These are phyloP conservation scores for Calocybe gangraenosa DNA, from an alignment of 768 basidiomycete genomes.

Conservation along the genomic window DNA sequence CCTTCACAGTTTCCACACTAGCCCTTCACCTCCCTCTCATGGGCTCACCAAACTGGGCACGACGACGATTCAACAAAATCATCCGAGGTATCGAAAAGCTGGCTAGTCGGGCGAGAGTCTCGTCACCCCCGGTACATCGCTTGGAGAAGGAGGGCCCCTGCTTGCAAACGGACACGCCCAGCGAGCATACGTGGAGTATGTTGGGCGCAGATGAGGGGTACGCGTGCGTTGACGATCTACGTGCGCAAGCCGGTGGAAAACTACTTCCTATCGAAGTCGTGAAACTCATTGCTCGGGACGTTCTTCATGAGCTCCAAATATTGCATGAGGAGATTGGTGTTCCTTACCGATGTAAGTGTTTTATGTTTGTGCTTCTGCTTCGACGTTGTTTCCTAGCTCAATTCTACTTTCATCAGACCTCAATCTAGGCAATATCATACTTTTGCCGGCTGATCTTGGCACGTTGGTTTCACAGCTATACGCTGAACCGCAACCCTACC, in stretches of 20 bases:
- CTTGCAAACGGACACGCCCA: too few species aligned
- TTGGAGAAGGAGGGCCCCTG: too few species aligned
- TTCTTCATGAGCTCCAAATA: constrained; percentile 18
- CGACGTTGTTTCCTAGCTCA: neutral
- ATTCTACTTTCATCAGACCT: constrained; percentile 15
- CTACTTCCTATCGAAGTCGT: constrained; percentile 22
- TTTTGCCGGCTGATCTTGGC: constrained; percentile 15
- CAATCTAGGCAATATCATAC: constrained; percentile 15
- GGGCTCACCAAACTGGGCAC: too few species aligned
- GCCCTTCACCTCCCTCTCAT: too few species aligned
- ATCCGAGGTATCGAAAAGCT: too few species aligned
- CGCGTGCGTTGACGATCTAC: constrained; percentile 19
- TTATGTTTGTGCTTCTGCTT: neutral
- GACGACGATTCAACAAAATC: too few species aligned
- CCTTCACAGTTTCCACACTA: too few species aligned
- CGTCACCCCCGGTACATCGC: too few species aligned
- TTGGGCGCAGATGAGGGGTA: constrained; percentile 15
- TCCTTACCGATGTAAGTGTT: constrained; percentile 16
- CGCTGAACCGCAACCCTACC: constrained; percentile 7
- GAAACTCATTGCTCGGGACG: constrained; percentile 24
- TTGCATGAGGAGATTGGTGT: constrained; percentile 12
- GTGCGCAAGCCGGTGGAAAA: constrained; percentile 15
- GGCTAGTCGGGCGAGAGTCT: too few species aligned
- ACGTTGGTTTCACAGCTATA: constrained; percentile 15
- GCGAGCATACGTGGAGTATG: constrained; percentile 13